Percentiles rank a stretch among this genome's conserved stretches.
These are phyloP conservation scores for Solanum tarapatanum DNA, from an alignment of 257 asterid genomes.

Conservation along the genomic window DNA sequence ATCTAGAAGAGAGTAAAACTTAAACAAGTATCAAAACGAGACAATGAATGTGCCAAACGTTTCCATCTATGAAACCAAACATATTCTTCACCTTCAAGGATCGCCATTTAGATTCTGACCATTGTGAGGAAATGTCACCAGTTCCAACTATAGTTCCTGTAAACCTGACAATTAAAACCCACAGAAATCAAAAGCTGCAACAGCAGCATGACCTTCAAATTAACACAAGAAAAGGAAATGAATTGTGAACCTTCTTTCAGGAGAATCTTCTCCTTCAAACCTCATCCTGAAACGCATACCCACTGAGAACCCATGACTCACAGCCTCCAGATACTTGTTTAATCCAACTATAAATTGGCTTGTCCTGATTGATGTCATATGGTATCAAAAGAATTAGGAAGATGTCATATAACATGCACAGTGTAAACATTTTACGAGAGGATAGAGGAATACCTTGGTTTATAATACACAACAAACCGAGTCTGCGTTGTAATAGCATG, in stretches of 20 bases:
- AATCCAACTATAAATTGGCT: constrained; percentile 67
- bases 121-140: constrained; percentile 51
- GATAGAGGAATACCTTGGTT: constrained; percentile 48
- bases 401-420: not conserved
- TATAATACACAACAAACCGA: constrained; percentile 54
- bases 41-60: not conserved
- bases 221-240: not conserved
- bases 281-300: constrained; percentile 84
- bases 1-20: constrained; percentile 22
- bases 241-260: constrained; percentile 46
- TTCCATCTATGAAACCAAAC: not conserved
- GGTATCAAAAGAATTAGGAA: not conserved
- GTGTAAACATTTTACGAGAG: not conserved
- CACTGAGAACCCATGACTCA: constrained; percentile 34
- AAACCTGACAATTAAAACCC: constrained; percentile 33
- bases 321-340: constrained; percentile 62
- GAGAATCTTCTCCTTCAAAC: constrained; percentile 84
- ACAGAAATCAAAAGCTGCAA: not conserved
- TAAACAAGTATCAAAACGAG: not conserved
- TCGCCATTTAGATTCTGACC: constrained; percentile 77
- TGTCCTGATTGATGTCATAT: constrained; percentile 30
- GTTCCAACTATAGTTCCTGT: constrained; percentile 75
- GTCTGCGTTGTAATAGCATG: constrained; percentile 67
- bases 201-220: not conserved
- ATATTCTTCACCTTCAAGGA: constrained; percentile 50